These are phyloP conservation scores for Xylaria sp. DNA, from an alignment of 2,329 filamentous ascomycete species.

Conservation along the genomic window DNA sequence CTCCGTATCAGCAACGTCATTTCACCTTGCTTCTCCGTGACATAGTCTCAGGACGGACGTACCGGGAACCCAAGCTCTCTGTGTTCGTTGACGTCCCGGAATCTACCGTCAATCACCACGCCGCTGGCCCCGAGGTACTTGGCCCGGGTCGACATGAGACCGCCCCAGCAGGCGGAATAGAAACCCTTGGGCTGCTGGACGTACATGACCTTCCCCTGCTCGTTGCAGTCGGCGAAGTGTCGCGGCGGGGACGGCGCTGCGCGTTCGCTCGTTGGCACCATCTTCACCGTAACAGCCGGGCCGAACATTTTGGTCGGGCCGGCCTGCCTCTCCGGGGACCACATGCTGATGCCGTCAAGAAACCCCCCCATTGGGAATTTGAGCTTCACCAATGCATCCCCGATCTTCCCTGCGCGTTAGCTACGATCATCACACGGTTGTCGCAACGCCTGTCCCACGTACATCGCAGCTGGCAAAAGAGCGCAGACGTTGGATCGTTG, in stretches of 20 bases:
- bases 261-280: slow-evolving; percentile 33
- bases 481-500: too few relatives aligned
- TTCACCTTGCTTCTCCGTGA: background rate
- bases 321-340: slow-evolving; percentile 5
- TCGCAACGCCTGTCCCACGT: too few relatives aligned
- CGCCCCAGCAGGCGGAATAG: slow-evolving; percentile 36
- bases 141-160: slow-evolving; percentile 36
- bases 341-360: slow-evolving; percentile 13
- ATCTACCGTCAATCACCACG: slow-evolving; percentile 34
- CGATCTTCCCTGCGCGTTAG: too few relatives aligned
- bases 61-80: slow-evolving; percentile 25
- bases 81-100: slow-evolving; percentile 37
- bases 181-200: slow-evolving; percentile 34
- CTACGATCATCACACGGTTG: too few relatives aligned
- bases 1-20: background rate
- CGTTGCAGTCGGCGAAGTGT: slow-evolving; percentile 37
- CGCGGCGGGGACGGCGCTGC: slow-evolving; percentile 30
- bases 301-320: slow-evolving; percentile 21
- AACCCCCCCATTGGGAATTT: too few relatives aligned
- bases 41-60: background rate
- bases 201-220: slow-evolving; percentile 31
- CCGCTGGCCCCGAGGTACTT: slow-evolving; percentile 32
- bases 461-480: too few relatives aligned
- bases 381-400: too few relatives aligned
- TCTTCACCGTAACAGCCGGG: slow-evolving; percentile 36